Conservation (phyloP, 768 basidiomycete genomes). For the Butyriboletus loyo region DNA sequence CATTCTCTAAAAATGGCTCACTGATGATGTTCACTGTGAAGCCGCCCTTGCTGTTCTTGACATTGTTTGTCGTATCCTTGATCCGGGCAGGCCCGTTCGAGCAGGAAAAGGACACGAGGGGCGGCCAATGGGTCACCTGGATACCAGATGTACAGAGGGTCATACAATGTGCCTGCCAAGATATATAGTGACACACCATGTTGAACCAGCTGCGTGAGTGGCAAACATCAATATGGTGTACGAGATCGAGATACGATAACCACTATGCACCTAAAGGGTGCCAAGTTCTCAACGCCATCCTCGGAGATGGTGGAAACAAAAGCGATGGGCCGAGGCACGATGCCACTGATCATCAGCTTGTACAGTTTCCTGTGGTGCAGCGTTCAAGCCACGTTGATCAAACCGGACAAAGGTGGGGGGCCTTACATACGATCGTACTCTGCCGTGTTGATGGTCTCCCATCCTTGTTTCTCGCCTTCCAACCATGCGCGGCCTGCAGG, state of each 20-base stretch:
- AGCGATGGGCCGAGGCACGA: conserved; percentile 45
- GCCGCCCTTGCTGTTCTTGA: conserved; percentile 41
- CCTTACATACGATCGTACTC: conserved; percentile 28
- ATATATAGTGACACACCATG: conserved; percentile 12
- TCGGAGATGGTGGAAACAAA: conserved; percentile 39
- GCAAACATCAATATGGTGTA: neutral
- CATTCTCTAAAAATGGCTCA: conserved; percentile 42
- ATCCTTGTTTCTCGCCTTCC: conserved; percentile 35
- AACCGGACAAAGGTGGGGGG: neutral
- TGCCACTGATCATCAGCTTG: conserved; percentile 35
- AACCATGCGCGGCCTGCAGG: conserved; percentile 33
- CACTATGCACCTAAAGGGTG: conserved; percentile 37
- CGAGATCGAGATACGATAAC: neutral
- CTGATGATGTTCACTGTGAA: conserved; percentile 60
- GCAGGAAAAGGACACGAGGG: conserved; percentile 39
- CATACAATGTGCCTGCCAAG: neutral
- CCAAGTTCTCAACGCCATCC: conserved; percentile 38
- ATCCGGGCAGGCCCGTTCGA: conserved; percentile 13
- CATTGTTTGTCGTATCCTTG: conserved; percentile 47
- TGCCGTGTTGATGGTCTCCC: conserved; percentile 32
- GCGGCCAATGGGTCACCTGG: conserved; percentile 22
- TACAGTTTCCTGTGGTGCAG: conserved; percentile 26
- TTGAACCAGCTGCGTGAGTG: conserved; percentile 26
- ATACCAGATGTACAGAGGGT: neutral
- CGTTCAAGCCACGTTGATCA: neutral